These are phyloP conservation scores for Ceratocystis smalleyi DNA, from an alignment of 2,329 filamentous ascomycete species.

Conservation along the genomic window DNA sequence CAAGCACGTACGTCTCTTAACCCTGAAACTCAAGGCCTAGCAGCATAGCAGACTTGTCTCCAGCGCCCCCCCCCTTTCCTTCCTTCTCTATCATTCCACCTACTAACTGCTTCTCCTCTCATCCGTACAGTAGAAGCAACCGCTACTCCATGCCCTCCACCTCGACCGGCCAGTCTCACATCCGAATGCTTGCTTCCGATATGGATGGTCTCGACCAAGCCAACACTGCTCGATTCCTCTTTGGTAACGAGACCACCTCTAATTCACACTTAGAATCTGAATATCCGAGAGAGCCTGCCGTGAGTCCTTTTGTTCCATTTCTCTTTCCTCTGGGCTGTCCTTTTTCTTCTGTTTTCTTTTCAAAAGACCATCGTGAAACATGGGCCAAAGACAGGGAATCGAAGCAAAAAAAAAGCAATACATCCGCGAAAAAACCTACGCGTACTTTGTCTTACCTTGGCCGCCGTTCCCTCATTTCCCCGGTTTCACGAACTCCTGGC, in stretches of 20 bases:
- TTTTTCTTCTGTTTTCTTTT: neutral
- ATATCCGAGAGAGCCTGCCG: conserved; percentile 30
- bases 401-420: neutral
- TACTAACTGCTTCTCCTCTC: neutral
- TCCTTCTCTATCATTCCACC: neutral
- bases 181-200: conserved; percentile 44
- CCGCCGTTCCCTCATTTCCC: neutral
- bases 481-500: neutral
- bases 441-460: conserved; percentile 3
- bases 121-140: conserved; percentile 34
- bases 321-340: neutral
- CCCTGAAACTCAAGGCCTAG: neutral
- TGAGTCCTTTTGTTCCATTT: conserved; percentile 10
- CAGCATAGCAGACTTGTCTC: too few relatives aligned
- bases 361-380: neutral
- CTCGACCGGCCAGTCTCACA: conserved; percentile 44
- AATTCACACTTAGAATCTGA: conserved; percentile 11
- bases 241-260: conserved; percentile 48
- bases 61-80: neutral
- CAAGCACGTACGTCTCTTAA: conserved; percentile 55
- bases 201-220: conserved; percentile 57
- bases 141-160: conserved; percentile 90
- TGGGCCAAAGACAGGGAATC: neutral
- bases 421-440: neutral
- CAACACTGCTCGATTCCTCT: conserved; percentile 73